Percentiles rank a stretch among this genome's conserved stretches.
Evolutionary conservation across 768 basidiomycete genomes (phyloP).

Genomic region (Suillus sp.): DNA sequence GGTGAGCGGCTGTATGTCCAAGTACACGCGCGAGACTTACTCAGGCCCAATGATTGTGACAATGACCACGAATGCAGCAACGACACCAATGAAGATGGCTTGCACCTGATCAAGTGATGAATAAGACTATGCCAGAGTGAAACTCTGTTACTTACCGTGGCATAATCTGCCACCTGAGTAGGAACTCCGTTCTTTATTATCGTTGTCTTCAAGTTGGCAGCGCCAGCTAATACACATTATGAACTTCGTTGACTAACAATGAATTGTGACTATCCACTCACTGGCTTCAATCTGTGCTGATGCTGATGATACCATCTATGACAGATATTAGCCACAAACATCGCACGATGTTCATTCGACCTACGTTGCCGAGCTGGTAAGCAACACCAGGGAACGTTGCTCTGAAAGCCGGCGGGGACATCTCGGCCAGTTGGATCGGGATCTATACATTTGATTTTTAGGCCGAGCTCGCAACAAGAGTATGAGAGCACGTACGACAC

Average conservation of each 20-base stretch:
- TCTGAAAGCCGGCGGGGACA: slow-evolving; percentile 87
- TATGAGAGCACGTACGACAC: slow-evolving; percentile 57
- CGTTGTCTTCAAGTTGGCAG: slow-evolving; percentile 54
- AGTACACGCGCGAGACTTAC: slow-evolving; percentile 41
- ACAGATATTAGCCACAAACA: not conserved
- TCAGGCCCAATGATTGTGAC: slow-evolving; percentile 80
- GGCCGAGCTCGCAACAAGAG: not conserved
- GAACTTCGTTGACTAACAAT: not conserved
- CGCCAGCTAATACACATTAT: slow-evolving; percentile 51
- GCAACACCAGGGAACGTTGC: slow-evolving; percentile 86
- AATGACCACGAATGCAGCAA: slow-evolving; percentile 75
- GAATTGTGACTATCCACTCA: slow-evolving; percentile 30
- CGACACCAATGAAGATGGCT: slow-evolving; percentile 85
- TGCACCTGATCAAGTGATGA: slow-evolving; percentile 47
- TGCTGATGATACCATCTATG: slow-evolving; percentile 66
- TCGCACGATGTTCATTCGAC: slow-evolving; percentile 12
- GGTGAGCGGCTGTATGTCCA: not conserved
- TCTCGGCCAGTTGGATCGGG: slow-evolving; percentile 81
- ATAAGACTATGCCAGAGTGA: slow-evolving; percentile 26
- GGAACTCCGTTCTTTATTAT: slow-evolving; percentile 43
- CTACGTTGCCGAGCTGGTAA: slow-evolving; percentile 77
- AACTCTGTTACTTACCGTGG: slow-evolving; percentile 33
- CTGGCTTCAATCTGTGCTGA: slow-evolving; percentile 81
- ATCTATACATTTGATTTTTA: slow-evolving; percentile 34
- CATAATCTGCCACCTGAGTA: slow-evolving; percentile 61